phyloP scores from a whole-genome alignment of 805 yeast genomes.

The Candida nonsorbophila region DNA sequence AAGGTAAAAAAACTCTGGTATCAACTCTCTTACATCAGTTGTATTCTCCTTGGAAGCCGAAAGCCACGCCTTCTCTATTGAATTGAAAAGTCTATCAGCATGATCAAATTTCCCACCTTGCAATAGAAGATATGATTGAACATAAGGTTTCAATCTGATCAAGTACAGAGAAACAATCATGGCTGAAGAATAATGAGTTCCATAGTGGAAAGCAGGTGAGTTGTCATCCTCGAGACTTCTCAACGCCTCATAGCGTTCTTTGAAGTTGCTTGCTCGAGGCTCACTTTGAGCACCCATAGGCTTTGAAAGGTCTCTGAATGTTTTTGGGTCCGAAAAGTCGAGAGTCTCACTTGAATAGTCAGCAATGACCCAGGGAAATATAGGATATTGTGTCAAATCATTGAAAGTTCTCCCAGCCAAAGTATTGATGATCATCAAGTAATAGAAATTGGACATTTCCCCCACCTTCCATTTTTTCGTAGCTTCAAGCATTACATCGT shows the following conservation, averaged over 20 bases:
- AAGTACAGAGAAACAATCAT: slow-evolving; percentile 85
- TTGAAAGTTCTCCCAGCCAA: slow-evolving; percentile 86
- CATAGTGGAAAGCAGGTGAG: slow-evolving; percentile 83
- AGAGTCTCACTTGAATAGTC: slow-evolving; percentile 69
- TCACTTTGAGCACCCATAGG: slow-evolving; percentile 88
- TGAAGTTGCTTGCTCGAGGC: slow-evolving; percentile 56
- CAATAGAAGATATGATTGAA: slow-evolving; percentile 66
- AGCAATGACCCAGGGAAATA: slow-evolving; percentile 87
- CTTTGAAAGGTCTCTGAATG: slow-evolving; percentile 71
- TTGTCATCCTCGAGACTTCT: slow-evolving; percentile 50
- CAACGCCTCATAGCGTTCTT: slow-evolving; percentile 69
- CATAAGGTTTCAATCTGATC: slow-evolving; percentile 75
- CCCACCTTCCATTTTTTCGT: slow-evolving; percentile 75
- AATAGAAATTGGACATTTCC: slow-evolving; percentile 76
- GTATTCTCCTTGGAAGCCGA: slow-evolving; percentile 77
- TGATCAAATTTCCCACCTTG: slow-evolving; percentile 91
- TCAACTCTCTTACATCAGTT: slow-evolving; percentile 82
- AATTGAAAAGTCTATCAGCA: slow-evolving; percentile 75
- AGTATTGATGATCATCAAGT: slow-evolving; percentile 73
- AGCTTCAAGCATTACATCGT: slow-evolving; percentile 33
- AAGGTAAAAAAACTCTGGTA: slow-evolving; percentile 79
- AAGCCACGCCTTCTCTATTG: slow-evolving; percentile 72
- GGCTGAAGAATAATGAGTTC: slow-evolving; percentile 90
- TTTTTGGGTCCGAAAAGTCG: slow-evolving; percentile 56
- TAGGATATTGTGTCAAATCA: slow-evolving; percentile 86